These are phyloP conservation scores for Candida sp. DNA, from an alignment of 1,139 yeast species.

Conservation along the genomic window DNA sequence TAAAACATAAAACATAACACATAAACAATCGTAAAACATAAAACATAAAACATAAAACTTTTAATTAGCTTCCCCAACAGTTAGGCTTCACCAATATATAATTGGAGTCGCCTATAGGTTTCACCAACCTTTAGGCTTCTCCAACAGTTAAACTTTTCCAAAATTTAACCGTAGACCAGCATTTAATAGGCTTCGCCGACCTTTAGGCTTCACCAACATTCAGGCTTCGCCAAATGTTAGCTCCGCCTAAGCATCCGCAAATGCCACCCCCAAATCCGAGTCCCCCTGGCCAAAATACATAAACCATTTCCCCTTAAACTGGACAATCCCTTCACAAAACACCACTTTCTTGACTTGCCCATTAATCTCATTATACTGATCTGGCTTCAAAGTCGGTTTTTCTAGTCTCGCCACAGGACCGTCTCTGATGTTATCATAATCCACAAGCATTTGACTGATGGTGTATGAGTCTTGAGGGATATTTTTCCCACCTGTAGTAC, in stretches of 20 bases:
- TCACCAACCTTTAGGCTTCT: too few relatives aligned
- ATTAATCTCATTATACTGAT: slow-evolving; percentile 29
- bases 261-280: slow-evolving; percentile 42
- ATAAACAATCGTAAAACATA: too few relatives aligned
- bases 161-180: too few relatives aligned
- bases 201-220: too few relatives aligned
- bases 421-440: slow-evolving; percentile 30
- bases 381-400: slow-evolving; percentile 34
- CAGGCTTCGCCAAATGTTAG: too few relatives aligned
- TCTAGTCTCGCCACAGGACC: slow-evolving; percentile 42
- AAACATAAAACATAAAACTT: too few relatives aligned
- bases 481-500: slow-evolving; percentile 35
- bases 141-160: too few relatives aligned
- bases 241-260: slow-evolving; percentile 18
- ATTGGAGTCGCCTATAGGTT: too few relatives aligned
- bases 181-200: too few relatives aligned
- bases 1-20: too few relatives aligned
- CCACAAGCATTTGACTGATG: slow-evolving; percentile 41
- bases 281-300: slow-evolving; percentile 46
- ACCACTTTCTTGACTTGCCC: slow-evolving; percentile 46
- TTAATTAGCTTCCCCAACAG: too few relatives aligned
- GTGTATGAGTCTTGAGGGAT: slow-evolving; percentile 31
- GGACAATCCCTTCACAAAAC: slow-evolving; percentile 44
- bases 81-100: too few relatives aligned
- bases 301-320: slow-evolving; percentile 41